phyloP scores from a whole-genome alignment of 2,329 filamentous ascomycete species.

The Pestalotiopsis sp. region DNA sequence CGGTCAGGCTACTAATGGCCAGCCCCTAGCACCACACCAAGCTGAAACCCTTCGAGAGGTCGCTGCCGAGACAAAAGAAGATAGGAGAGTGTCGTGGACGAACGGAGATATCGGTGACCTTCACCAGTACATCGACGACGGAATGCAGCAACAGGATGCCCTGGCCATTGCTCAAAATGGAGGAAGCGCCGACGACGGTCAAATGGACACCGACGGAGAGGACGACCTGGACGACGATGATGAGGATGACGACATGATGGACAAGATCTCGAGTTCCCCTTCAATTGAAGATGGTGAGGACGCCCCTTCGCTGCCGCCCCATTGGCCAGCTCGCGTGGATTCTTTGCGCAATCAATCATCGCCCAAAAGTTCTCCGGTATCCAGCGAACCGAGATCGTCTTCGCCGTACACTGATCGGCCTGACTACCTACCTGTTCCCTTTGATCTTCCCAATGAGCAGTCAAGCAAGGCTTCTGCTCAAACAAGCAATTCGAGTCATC shows the following conservation, averaged over 20 bases:
- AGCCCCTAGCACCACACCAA: constrained; percentile 74
- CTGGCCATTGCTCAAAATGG: constrained; percentile 66
- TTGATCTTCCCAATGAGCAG: constrained; percentile 27
- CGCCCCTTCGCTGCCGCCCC: constrained; percentile 41
- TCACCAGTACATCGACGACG: constrained; percentile 50
- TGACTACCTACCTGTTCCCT: constrained; percentile 30
- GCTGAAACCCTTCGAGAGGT: constrained; percentile 82
- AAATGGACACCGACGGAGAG: constrained; percentile 70
- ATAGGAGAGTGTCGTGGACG: constrained; percentile 60
- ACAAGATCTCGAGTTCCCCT: constrained; percentile 97
- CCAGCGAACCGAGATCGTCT: constrained; percentile 39
- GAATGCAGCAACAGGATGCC: constrained; percentile 57
- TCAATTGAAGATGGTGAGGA: constrained; percentile 99
- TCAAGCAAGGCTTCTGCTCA: constrained; percentile 36
- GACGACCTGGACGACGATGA: constrained; percentile 77
- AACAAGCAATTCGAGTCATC: constrained; percentile 42
- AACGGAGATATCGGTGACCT: constrained; percentile 43
- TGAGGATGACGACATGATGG: constrained; percentile 87
- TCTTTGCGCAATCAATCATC: constrained; percentile 39
- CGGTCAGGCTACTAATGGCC: constrained; percentile 47
- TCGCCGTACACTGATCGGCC: constrained; percentile 45
- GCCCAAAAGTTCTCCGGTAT: constrained; percentile 31
- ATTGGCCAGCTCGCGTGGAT: constrained; percentile 47
- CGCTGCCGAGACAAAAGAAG: constrained; percentile 76
- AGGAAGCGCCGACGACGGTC: constrained; percentile 59